Percentiles rank a stretch among this genome's conserved stretches.
Conservation (phyloP, 805 yeast genomes). For the Candida maltosa region DNA sequence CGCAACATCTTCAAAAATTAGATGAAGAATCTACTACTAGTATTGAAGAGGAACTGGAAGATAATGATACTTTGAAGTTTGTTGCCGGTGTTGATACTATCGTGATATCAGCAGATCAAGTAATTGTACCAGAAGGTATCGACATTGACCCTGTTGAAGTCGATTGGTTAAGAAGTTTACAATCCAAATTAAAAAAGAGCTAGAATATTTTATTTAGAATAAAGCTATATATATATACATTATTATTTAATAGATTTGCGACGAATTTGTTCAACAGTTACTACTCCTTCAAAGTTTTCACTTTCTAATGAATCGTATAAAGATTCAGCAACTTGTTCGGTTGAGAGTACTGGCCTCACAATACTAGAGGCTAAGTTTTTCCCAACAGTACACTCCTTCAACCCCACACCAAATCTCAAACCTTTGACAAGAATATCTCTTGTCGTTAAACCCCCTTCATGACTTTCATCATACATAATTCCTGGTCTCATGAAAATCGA, state of each 20-base stretch:
- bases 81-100: slow-evolving; percentile 13
- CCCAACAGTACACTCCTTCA: slow-evolving; percentile 43
- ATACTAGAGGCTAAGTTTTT: slow-evolving; percentile 38
- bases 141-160: slow-evolving; percentile 22
- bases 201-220: slow-evolving; percentile 1
- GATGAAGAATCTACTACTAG: no score
- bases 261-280: slow-evolving; percentile 16
- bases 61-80: no score
- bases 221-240: background rate
- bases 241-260: background rate
- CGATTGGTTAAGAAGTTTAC: slow-evolving; percentile 24
- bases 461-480: slow-evolving; percentile 64
- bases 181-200: slow-evolving; percentile 9
- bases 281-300: slow-evolving; percentile 9
- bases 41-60: no score
- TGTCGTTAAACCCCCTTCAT: slow-evolving; percentile 22
- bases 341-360: slow-evolving; percentile 61
- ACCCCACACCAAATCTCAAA: slow-evolving; percentile 40
- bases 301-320: slow-evolving; percentile 52
- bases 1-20: no score
- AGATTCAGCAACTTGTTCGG: slow-evolving; percentile 64
- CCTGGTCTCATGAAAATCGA: slow-evolving; percentile 77
- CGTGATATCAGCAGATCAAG: slow-evolving; percentile 12
- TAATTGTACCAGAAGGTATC: slow-evolving; percentile 20
- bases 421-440: slow-evolving; percentile 41